Evolutionary conservation across 108 stramenopile genomes (phyloP), one percentile per base, ranked within the genome.

Genomic region (Aureococcus anophagefferens): DNA sequence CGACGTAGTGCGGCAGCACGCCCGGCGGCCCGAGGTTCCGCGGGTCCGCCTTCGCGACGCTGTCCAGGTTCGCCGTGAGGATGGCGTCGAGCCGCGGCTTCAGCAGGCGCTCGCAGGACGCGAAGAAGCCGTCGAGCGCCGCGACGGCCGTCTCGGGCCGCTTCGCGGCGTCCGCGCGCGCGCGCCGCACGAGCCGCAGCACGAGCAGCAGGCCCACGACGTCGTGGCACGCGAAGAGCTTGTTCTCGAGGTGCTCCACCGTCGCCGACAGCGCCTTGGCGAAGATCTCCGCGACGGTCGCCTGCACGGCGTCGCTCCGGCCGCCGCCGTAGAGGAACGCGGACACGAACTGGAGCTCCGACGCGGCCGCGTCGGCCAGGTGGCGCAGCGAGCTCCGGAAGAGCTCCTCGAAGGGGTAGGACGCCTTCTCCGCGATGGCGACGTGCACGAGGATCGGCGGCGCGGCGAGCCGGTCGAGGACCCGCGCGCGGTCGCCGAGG

Each of bases 1-100:
- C 86, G 29, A 96, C 92, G 68, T 95, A 95, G 79, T 99, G 97
- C 15, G 96, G 90, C 76, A 93, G 90, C 46, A 96, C 78, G 35
- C 95, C 91, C 34, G 94, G 88, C n/a, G 80, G 83, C 25, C 96
- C 98, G 45, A 98, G 74, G 73, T 87, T 88, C 18, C 73, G 72
- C n/a, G 90, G 76, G 64, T 90, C 91, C 16, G 93, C 92, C 25
- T 78, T 74, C 14, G 89, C 84, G 68, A 99, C 82, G 72, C 90
- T 89, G 65, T 93, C 83, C 30, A 93, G 72, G 71, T 99, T 93
- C 14, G 87, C 81, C 79, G 96, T 96, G 77, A 97, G 94, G 14
- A 97, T 87, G 63, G 83, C 86, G 74, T 95, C 95, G 72, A 99
- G 86, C 35, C 96, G 86, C 4, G 99, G 99, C 99, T 97, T 97